Conservation (phyloP, 805 yeast genomes). For the Yarrowia divulgata region DNA sequence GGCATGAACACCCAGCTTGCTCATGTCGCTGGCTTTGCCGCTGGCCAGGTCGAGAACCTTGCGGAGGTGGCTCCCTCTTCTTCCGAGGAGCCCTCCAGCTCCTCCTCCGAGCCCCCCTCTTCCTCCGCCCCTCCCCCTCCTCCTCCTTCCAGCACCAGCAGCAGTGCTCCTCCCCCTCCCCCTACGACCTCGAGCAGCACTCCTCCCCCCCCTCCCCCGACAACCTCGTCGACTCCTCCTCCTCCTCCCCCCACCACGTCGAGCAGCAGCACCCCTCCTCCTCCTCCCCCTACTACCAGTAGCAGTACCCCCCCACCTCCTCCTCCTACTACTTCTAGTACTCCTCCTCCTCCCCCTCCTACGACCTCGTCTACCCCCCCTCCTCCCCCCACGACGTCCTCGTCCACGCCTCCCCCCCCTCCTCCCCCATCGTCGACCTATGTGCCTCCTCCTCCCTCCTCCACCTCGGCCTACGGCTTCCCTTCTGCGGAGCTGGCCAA, state of each 20-base stretch:
- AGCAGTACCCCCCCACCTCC: slow-evolving; percentile 4
- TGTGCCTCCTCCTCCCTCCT: slow-evolving; percentile 13
- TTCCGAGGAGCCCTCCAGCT: not conserved
- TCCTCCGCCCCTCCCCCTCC: not conserved
- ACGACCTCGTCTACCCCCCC: not conserved
- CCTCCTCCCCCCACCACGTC: slow-evolving; percentile 14
- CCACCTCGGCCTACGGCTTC: slow-evolving; percentile 7
- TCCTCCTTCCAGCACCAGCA: not conserved
- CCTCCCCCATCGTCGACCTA: slow-evolving; percentile 6
- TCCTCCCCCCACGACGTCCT: too few species aligned
- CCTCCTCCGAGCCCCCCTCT: not conserved
- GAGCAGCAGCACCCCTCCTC: slow-evolving; percentile 17
- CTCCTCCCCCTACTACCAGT: not conserved
- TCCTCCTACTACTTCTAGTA: slow-evolving; percentile 3
- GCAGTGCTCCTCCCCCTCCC: slow-evolving; percentile 2
- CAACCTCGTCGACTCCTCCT: slow-evolving; percentile 5
- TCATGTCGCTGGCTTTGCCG: slow-evolving; percentile 14
- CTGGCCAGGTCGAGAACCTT: slow-evolving; percentile 7
- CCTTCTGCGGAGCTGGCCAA: slow-evolving; percentile 22
- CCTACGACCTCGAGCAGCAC: not conserved
- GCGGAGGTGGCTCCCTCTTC: slow-evolving; percentile 11
- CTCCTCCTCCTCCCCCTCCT: slow-evolving; percentile 5
- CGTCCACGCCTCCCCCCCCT: slow-evolving; percentile 10
- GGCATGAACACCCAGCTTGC: not conserved
- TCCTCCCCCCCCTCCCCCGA: slow-evolving; percentile 19